Conservation (phyloP, 2,329 filamentous ascomycete genomes). For the Allantophomopsis lycopodina region DNA sequence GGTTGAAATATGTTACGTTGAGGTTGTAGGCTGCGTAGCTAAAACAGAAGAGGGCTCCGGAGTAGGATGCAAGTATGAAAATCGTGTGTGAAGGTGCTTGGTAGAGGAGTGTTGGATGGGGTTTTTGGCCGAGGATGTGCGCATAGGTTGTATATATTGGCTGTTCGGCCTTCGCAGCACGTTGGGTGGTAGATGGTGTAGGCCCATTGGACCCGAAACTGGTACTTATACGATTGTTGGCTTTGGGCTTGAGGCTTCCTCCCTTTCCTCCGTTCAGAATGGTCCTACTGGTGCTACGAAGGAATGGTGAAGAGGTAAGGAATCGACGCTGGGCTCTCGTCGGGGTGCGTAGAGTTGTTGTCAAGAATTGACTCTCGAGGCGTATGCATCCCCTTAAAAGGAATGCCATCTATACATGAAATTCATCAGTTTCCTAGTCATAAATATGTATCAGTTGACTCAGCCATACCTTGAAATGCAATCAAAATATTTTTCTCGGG, state of each 20-base stretch:
- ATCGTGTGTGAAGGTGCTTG: constrained; percentile 48
- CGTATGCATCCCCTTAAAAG: too few relatives aligned
- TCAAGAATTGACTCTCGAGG: too few relatives aligned
- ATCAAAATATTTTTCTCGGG: too few relatives aligned
- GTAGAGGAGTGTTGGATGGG: constrained; percentile 47
- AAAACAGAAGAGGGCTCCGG: constrained; percentile 37
- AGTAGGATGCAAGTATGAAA: constrained; percentile 47
- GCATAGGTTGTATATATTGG: constrained; percentile 29
- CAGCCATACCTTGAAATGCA: too few relatives aligned
- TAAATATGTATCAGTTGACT: too few relatives aligned
- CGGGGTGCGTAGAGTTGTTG: too few relatives aligned
- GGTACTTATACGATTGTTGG: too few relatives aligned
- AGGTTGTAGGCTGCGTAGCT: constrained; percentile 35
- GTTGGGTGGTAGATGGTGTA: too few relatives aligned
- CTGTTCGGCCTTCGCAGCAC: not conserved
- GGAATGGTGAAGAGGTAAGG: constrained; percentile 5
- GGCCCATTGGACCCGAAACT: too few relatives aligned
- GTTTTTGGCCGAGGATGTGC: constrained; percentile 37
- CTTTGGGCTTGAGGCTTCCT: not conserved
- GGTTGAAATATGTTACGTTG: constrained; percentile 31
- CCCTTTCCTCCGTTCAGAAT: constrained; percentile 4
- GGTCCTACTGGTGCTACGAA: constrained; percentile 1
- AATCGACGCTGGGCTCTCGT: not conserved
- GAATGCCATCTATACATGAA: too few relatives aligned
- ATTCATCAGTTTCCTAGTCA: too few relatives aligned